Conservation (phyloP, 2,329 filamentous ascomycete species). For the Aspergillus quadricinctus region DNA sequence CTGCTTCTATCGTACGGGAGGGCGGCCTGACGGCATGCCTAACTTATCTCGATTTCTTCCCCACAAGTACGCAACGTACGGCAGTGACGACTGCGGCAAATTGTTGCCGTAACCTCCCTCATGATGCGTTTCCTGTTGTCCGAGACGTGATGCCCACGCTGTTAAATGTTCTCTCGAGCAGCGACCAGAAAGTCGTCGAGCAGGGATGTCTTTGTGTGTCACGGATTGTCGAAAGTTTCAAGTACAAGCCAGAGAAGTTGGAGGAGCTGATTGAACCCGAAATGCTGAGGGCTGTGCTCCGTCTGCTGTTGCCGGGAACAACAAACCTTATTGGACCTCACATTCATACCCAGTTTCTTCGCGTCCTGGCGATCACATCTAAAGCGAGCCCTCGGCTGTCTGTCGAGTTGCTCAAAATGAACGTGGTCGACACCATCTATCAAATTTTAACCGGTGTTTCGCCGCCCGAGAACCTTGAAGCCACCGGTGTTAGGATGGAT, state of each 20-base stretch:
- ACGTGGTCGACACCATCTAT: conserved; percentile 94
- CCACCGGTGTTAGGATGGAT: conserved; percentile 65
- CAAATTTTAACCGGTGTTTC: conserved; percentile 96
- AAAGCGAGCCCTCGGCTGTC: conserved; percentile 83
- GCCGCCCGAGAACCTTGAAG: conserved; percentile 67
- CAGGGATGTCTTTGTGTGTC: conserved; percentile 95
- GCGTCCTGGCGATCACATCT: conserved; percentile 84
- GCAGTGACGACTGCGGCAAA: conserved; percentile 97
- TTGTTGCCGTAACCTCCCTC: conserved; percentile 93
- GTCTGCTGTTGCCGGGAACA: conserved; percentile 84
- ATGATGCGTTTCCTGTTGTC: conserved; percentile 87
- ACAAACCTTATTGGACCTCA: conserved; percentile 91
- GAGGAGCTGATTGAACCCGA: conserved; percentile 90
- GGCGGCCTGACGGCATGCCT: conserved; percentile 93
- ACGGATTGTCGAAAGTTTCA: conserved; percentile 95
- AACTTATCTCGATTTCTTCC: conserved; percentile 94
- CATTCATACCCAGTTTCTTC: conserved; percentile 94
- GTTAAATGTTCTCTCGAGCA: conserved; percentile 83
- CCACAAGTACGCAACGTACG: conserved; percentile 92
- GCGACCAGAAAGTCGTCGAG: conserved; percentile 93
- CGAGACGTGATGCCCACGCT: conserved; percentile 95
- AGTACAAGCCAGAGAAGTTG: conserved; percentile 77
- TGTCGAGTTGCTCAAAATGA: conserved; percentile 88
- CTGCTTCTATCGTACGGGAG: conserved; percentile 89
- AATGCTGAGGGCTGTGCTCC: conserved; percentile 76